Conservation (phyloP, 75 land plant genomes). For the Adiantum capillusveneris region DNA sequence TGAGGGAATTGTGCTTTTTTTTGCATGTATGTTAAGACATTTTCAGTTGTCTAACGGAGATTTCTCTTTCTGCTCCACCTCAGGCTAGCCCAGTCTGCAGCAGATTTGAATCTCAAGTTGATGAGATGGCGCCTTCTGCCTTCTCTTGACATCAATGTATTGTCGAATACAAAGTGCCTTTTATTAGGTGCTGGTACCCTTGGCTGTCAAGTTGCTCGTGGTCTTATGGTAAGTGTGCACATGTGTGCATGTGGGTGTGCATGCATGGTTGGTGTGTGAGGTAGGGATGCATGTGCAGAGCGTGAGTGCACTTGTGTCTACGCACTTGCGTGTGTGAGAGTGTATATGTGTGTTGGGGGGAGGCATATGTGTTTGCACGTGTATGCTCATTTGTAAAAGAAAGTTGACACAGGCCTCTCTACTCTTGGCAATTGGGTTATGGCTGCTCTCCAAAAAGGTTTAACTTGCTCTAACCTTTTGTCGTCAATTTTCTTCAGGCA, state of each 20-base stretch:
- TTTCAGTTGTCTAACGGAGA: too few relatives aligned
- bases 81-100: slow-evolving; percentile 88
- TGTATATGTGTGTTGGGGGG: too few relatives aligned
- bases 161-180: slow-evolving; percentile 68
- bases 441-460: neutral
- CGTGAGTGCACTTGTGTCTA: too few relatives aligned
- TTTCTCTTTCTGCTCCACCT: too few relatives aligned
- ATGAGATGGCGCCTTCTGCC: slow-evolving; percentile 96
- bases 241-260: too few relatives aligned
- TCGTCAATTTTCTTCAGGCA: slow-evolving; percentile 69
- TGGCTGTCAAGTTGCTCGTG: slow-evolving; percentile 96
- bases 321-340: too few relatives aligned
- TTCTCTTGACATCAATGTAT: slow-evolving; percentile 48
- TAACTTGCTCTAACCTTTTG: too few relatives aligned
- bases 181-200: slow-evolving; percentile 98
- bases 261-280: too few relatives aligned
- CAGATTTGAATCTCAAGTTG: slow-evolving; percentile 90
- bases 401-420: too few relatives aligned
- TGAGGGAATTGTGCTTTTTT: neutral
- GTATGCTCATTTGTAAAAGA: too few relatives aligned
- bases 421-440: neutral
- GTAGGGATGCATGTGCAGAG: too few relatives aligned
- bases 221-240: slow-evolving; percentile 84
- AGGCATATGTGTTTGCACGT: too few relatives aligned
- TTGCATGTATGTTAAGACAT: neutral